Evolutionary conservation across 1,284 basidiomycete species (phyloP).

Genomic region (Puccinia coronata): DNA sequence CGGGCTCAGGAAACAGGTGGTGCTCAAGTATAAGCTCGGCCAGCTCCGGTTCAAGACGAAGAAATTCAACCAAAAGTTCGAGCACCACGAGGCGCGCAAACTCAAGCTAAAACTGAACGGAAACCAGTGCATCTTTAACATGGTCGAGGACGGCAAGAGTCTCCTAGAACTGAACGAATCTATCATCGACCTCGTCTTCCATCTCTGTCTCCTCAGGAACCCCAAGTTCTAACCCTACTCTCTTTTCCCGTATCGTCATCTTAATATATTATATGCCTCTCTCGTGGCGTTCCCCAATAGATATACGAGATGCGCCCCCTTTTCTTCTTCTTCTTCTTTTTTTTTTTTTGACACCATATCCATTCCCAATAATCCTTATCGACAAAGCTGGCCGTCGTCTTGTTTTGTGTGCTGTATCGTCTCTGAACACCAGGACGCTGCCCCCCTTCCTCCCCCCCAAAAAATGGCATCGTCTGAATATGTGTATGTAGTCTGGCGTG

Average conservation of each 20-base stretch:
- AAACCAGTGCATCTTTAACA: conserved; percentile 31
- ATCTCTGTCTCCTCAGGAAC: conserved; percentile 15
- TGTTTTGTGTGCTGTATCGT: neutral
- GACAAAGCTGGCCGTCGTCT: neutral
- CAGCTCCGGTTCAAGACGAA: neutral
- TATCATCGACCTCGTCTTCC: conserved; percentile 14
- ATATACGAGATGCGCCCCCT: too few species aligned
- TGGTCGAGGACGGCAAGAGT: conserved; percentile 32
- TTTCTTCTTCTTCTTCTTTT: neutral
- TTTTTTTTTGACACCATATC: neutral
- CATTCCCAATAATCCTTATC: neutral
- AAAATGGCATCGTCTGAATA: neutral
- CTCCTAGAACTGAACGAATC: conserved; percentile 18
- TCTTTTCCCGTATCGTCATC: neutral
- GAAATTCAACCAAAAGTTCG: conserved; percentile 22
- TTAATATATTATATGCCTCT: too few species aligned
- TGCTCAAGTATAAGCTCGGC: conserved; percentile 6
- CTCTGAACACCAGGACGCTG: neutral
- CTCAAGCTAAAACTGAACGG: conserved; percentile 15
- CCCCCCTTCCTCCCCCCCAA: neutral
- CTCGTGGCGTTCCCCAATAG: too few species aligned
- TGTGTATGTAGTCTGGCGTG: neutral
- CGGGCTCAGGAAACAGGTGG: neutral
- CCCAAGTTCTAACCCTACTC: neutral
- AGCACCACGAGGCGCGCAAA: conserved; percentile 6